phyloP scores from a whole-genome alignment of 192 early-diverging fungal species.

The Backusella parvicylindrica region DNA sequence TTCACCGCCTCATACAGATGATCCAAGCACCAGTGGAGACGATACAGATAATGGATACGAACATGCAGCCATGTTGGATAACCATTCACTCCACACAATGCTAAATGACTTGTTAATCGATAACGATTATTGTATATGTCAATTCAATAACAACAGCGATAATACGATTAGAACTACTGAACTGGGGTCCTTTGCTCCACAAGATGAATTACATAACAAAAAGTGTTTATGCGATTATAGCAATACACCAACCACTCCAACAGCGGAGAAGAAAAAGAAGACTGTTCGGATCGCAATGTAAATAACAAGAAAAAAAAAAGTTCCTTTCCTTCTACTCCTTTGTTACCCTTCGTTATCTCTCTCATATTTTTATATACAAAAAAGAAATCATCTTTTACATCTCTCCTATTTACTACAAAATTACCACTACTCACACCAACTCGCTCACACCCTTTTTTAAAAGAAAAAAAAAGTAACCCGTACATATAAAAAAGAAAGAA shows the following conservation, averaged over 20 bases:
- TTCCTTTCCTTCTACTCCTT: neutral
- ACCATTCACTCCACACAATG: neutral
- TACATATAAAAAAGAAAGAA: neutral
- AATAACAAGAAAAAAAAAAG: neutral
- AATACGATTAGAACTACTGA: neutral
- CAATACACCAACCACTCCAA: neutral
- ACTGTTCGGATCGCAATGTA: slow-evolving; percentile 17
- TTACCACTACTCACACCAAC: too few species aligned
- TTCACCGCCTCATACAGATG: neutral
- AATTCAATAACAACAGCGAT: neutral
- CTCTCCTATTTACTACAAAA: too few species aligned
- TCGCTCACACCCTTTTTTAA: too few species aligned
- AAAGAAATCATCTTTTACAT: too few species aligned
- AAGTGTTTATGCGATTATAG: slow-evolving; percentile 5
- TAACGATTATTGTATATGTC: slow-evolving; percentile 8
- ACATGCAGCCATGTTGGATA: neutral
- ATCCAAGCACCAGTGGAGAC: neutral
- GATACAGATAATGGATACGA: neutral
- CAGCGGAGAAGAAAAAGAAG: slow-evolving; percentile 7
- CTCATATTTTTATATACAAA: neutral
- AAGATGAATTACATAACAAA: neutral
- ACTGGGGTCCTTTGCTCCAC: neutral
- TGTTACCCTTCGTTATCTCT: neutral
- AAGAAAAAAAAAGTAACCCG: neutral
- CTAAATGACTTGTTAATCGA: neutral